Percentiles rank a stretch among this genome's conserved stretches.
These are phyloP conservation scores for Trichosporon sp. DNA, from an alignment of 1,284 basidiomycete genomes.

Conservation along the genomic window DNA sequence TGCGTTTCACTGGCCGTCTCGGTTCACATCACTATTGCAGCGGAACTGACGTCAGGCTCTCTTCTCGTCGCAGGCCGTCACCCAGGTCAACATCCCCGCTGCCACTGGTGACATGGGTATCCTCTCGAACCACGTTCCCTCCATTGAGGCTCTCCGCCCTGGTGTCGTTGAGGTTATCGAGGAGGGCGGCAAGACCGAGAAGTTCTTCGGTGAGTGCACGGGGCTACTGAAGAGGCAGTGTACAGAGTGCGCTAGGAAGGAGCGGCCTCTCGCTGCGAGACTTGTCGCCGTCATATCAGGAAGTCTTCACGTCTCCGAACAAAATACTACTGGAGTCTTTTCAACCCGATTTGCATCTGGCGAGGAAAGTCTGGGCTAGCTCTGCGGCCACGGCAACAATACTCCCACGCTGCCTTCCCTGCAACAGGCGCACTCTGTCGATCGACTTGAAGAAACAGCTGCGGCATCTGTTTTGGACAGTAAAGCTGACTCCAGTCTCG, in stretches of 20 bases:
- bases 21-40: not conserved
- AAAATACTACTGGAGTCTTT: too few relatives aligned
- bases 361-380: too few relatives aligned
- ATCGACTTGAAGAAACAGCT: too few relatives aligned
- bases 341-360: too few relatives aligned
- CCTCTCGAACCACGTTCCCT: conserved; percentile 91
- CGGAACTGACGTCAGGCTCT: conserved; percentile 58
- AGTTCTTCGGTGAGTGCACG: conserved; percentile 85
- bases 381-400: too few relatives aligned
- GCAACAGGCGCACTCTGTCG: too few relatives aligned
- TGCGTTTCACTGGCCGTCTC: not conserved
- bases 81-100: conserved; percentile 88
- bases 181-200: conserved; percentile 66
- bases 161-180: conserved; percentile 92
- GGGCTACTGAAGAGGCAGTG: too few relatives aligned
- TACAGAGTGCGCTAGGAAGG: not conserved
- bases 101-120: conserved; percentile 98
- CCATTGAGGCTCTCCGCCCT: conserved; percentile 84
- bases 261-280: not conserved
- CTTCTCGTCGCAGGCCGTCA: conserved; percentile 77
- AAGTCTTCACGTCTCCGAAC: too few relatives aligned
- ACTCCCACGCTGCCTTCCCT: too few relatives aligned
- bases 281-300: too few relatives aligned
- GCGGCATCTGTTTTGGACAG: not conserved
- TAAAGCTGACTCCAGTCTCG: conserved; percentile 62